Evolutionary conservation across 2,329 filamentous ascomycete species (phyloP), one percentile per base, ranked within the genome.

Genomic region (Penicillium freii): DNA sequence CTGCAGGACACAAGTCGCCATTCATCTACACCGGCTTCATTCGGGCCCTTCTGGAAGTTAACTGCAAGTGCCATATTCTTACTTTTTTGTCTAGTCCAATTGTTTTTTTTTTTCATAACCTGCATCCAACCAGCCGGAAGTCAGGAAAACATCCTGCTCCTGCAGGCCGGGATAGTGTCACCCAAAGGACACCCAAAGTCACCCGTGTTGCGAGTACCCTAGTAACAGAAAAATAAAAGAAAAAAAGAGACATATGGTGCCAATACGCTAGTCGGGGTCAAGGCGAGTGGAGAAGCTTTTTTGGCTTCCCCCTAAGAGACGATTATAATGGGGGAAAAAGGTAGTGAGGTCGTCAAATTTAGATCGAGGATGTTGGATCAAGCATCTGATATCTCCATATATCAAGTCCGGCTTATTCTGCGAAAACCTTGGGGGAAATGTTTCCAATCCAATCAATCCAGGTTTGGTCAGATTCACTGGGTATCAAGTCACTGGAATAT

Each of bases 361-460:
- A 47, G 38, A 23, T 59, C 44, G 42, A 15, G 15, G 40, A 29
- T 29, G 68, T 68, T 50, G 52, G 56, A 68, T 60, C 69, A 71
- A 70, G 65, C 67, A 66, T 68, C 57, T 54, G 60, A 64, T 45
- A 59, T 50, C 57, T 54, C 58, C 58, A 61, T 61, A 67, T 58
- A 65, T 56, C 50, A 51, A 60, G 40, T 58, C 33, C 15, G 43
- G 58, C 47, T 61, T 57, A 58, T 56, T 56, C 29, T 58, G 54
- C 36, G 31, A 56, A 56, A 60, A 57, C 46, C 19, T 47, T 43
- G 53, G 49, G 63, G 62, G 55, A 58, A 64, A 64, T 62, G 39
- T 66, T 66, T 66, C 66, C 67, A 64, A 55, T 40, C 69, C 67
- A 73, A 72, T 72, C 64, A 62, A n/a, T 59, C 51, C 25, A 17